Conservation (phyloP, 176 grass and related monocot species). For the Hsuehochloa calcarea region DNA sequence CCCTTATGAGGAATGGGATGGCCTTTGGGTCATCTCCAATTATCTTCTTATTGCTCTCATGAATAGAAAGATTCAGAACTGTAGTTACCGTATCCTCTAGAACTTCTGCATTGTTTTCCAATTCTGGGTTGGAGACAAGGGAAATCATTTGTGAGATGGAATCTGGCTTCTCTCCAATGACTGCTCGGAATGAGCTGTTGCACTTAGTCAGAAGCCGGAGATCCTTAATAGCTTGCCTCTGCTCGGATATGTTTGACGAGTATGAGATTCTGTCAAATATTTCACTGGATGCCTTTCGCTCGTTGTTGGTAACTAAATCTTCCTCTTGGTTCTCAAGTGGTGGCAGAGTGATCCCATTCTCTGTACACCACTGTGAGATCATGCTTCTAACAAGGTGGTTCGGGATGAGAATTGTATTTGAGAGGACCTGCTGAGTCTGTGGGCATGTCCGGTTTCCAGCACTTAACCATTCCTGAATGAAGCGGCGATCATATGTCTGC, state of each 20-base stretch:
- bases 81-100: constrained; percentile 69
- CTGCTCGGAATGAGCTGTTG: constrained; percentile 68
- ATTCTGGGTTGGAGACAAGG: constrained; percentile 37
- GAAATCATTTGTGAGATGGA: constrained; percentile 70
- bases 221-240: constrained; percentile 69
- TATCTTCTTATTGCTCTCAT: constrained; percentile 85
- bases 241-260: constrained; percentile 34
- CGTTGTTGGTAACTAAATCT: constrained; percentile 58
- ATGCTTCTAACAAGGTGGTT: constrained; percentile 70
- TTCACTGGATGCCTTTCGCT: constrained; percentile 41
- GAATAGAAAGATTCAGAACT: constrained; percentile 81
- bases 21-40: constrained; percentile 60
- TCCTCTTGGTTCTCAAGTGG: constrained; percentile 49
- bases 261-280: constrained; percentile 59
- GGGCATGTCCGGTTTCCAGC: constrained; percentile 76
- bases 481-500: constrained; percentile 80
- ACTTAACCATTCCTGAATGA: constrained; percentile 80
- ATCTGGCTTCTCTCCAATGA: constrained; percentile 73
- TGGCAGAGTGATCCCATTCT: constrained; percentile 50
- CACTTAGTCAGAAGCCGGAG: constrained; percentile 68
- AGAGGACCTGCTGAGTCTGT: constrained; percentile 71
- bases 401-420: constrained; percentile 55
- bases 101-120: constrained; percentile 54
- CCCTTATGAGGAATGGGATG: constrained; percentile 55
- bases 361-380: constrained; percentile 76